Percentiles rank a stretch among this genome's conserved stretches.
Conservation (phyloP, 2,329 filamentous ascomycete genomes). For the Pseudogymnoascus sp. region DNA sequence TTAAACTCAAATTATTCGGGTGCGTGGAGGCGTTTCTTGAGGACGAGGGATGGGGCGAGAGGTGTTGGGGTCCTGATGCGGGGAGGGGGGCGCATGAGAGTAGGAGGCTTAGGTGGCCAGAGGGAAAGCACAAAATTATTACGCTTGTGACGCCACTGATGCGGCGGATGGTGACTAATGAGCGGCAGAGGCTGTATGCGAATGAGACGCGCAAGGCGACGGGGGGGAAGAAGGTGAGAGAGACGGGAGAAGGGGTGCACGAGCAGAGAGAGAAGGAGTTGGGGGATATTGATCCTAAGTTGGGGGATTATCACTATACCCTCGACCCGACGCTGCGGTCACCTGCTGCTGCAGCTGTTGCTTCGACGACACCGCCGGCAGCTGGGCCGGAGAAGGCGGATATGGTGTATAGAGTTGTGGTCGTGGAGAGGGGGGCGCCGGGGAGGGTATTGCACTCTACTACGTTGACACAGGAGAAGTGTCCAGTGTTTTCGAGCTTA, state of each 20-base stretch:
- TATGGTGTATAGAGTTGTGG: slow-evolving; percentile 22
- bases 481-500: slow-evolving; percentile 23
- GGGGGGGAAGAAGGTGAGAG: slow-evolving; percentile 6
- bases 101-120: slow-evolving; percentile 26
- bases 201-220: slow-evolving; percentile 19
- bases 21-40: slow-evolving; percentile 25
- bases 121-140: slow-evolving; percentile 24
- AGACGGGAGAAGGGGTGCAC: not conserved
- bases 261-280: not conserved
- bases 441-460: slow-evolving; percentile 18
- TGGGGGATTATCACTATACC: slow-evolving; percentile 12
- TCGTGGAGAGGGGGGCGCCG: slow-evolving; percentile 19
- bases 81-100: slow-evolving; percentile 11
- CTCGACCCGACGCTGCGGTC: not conserved
- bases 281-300: slow-evolving; percentile 13
- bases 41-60: slow-evolving; percentile 27
- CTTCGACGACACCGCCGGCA: not conserved
- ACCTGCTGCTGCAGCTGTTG: not conserved
- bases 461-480: slow-evolving; percentile 17
- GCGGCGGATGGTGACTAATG: slow-evolving; percentile 30
- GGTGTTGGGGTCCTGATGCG: slow-evolving; percentile 20
- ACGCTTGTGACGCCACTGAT: slow-evolving; percentile 25
- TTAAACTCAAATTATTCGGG: slow-evolving; percentile 25
- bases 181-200: slow-evolving; percentile 27
- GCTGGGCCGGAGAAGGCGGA: not conserved